Evolutionary conservation across 2,329 filamentous ascomycete genomes (phyloP).

Genomic region (Arthroderma sp.): DNA sequence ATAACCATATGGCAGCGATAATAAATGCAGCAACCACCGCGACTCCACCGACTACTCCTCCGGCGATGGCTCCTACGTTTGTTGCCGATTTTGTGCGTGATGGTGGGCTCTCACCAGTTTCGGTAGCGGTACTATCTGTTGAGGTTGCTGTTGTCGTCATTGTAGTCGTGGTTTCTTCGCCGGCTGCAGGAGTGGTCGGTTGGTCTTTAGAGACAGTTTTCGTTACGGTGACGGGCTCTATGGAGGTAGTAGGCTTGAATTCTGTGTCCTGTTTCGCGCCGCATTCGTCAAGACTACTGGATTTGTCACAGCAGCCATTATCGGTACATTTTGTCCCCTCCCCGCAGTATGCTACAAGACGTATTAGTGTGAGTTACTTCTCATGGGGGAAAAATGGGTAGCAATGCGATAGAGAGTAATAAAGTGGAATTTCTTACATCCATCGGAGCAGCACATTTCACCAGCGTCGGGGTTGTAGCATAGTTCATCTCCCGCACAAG

Average conservation of each 20-base stretch:
- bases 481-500: neutral
- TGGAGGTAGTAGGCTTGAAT: neutral
- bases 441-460: conserved; percentile 1
- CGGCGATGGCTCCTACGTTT: neutral
- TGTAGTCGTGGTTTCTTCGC: no score
- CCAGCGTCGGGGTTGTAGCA: conserved; percentile 3
- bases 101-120: no score
- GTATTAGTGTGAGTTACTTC: no score
- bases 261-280: neutral
- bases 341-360: neutral
- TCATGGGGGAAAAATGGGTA: neutral
- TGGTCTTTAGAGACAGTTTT: neutral
- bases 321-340: neutral
- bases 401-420: neutral
- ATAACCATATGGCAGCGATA: neutral
- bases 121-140: no score
- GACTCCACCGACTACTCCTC: conserved; percentile 1
- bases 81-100: neutral
- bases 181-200: no score
- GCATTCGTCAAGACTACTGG: neutral
- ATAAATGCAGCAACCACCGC: neutral
- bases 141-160: no score
- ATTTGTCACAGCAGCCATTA: conserved; percentile 1
- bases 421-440: neutral
- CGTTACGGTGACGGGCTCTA: neutral